Conservation (phyloP, 805 yeast genomes). For the Ogataea methylovora region DNA sequence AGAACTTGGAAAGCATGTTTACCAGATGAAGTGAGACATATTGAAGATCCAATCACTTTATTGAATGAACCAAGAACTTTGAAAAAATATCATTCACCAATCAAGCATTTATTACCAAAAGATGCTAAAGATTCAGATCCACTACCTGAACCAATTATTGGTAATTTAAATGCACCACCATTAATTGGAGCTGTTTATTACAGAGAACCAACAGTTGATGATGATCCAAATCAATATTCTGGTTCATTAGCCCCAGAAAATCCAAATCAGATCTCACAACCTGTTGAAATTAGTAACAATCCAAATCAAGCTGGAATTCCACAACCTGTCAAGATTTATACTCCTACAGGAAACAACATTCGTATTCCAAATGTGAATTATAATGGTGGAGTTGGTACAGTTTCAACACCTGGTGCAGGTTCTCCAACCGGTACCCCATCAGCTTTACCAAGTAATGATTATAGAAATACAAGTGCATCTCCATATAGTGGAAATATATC, state of each 20-base stretch:
- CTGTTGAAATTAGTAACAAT: not conserved
- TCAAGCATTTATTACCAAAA: constrained; percentile 67
- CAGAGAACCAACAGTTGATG: constrained; percentile 66
- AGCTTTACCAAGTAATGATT: not conserved
- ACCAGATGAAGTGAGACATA: constrained; percentile 90
- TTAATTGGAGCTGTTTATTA: constrained; percentile 83
- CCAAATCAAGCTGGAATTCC: constrained; percentile 1
- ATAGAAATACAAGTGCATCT: not conserved
- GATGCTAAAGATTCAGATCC: constrained; percentile 68
- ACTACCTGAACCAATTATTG: constrained; percentile 75
- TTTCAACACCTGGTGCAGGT: too few relatives aligned
- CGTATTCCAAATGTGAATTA: too few relatives aligned
- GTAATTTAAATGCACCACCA: constrained; percentile 89
- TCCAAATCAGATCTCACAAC: not conserved
- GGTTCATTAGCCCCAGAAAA: not conserved
- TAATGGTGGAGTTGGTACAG: too few relatives aligned
- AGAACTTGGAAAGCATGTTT: constrained; percentile 98
- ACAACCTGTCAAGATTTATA: not conserved
- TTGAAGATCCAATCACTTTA: constrained; percentile 74
- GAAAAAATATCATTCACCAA: constrained; percentile 77
- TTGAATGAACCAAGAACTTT: constrained; percentile 56
- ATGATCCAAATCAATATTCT: constrained; percentile 74
- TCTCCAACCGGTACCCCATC: too few relatives aligned
- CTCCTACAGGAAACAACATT: too few relatives aligned
- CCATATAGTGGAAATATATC: too few relatives aligned